These are phyloP conservation scores for Aspergillus piperis DNA, from an alignment of 2,329 filamentous ascomycete species.

Conservation along the genomic window DNA sequence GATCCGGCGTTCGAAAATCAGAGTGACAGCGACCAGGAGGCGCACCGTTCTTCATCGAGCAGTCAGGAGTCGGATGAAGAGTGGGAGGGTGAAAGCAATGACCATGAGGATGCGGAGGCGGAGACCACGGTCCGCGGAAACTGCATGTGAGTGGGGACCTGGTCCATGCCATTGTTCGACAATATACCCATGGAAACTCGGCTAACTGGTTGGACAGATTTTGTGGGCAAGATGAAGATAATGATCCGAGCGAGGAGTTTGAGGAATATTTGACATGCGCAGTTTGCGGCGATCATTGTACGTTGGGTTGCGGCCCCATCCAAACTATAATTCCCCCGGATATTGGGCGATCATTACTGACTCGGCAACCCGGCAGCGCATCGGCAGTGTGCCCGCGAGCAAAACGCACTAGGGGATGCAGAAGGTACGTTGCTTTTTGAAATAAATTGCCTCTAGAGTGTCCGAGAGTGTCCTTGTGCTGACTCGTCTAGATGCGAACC, in stretches of 20 bases:
- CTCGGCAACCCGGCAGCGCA: conserved; percentile 69
- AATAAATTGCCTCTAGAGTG: background rate
- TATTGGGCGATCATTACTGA: conserved; percentile 30
- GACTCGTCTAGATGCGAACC: conserved; percentile 50
- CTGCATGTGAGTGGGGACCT: conserved; percentile 59
- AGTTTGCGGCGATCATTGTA: conserved; percentile 80
- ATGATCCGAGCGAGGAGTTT: conserved; percentile 78
- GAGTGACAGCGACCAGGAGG: conserved; percentile 44
- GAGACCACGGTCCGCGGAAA: conserved; percentile 56
- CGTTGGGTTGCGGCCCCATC: conserved; percentile 44
- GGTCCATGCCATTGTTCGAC: background rate
- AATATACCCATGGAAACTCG: background rate
- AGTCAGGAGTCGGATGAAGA: conserved; percentile 62
- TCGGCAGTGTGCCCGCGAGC: conserved; percentile 80
- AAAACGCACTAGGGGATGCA: conserved; percentile 61
- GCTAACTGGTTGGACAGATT: conserved; percentile 60
- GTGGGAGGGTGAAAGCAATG: conserved; percentile 52
- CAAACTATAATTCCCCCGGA: conserved; percentile 28
- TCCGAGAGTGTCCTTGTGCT: background rate
- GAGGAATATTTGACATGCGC: conserved; percentile 76
- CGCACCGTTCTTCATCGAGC: conserved; percentile 40
- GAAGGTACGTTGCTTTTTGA: conserved; percentile 55
- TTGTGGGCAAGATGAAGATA: conserved; percentile 78
- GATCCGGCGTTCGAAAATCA: conserved; percentile 47
- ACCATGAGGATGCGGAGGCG: conserved; percentile 46